Base-by-base conservation (phyloP, 2,329 filamentous ascomycete genomes). In the Didymella arachidicola region DNA sequence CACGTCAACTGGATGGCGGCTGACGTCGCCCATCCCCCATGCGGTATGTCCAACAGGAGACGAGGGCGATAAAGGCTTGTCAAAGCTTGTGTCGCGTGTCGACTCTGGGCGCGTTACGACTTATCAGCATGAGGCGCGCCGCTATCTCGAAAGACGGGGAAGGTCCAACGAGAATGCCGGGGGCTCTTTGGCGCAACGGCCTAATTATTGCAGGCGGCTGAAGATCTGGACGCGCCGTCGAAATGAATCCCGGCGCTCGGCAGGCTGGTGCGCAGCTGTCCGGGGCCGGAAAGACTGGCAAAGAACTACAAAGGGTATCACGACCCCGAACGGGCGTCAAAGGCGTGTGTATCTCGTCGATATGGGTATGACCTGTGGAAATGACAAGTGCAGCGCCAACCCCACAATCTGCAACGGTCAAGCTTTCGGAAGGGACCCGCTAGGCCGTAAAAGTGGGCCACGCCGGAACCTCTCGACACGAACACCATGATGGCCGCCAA, bases 1-100 rank as follows among this genome's bases (percentile, higher is more conserved):
- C 14, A 16, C 43, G 39, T 46, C 44, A 36, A n/a, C 14, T 30
- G 44, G 38, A 29, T 19, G 16, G 45, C 45, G 45, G 47, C 43
- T 60, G 53, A 60, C 55, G 59, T 62, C 39, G 48, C 51, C 51
- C 48, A 61, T 48, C 5, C 59, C 34, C 46, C n/a, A 49, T 56
- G 10, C 14, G 51, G 56, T 26, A 62, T 53, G 59, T 59, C 59
- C 56, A 59, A 12, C 54, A 61, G 45, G 27, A 46, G 25, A 36
- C 22, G 27, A 26, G 43, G 46, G 43, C 51, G 51, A 47, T 54
- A 54, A 54, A 54, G 41, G 58, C 58, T 57, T 60, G 48, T 49
- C 41, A 53, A 54, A 44, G 58, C 53, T 60, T 60, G 18, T 56
- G 36, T 38, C n/a, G 19, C 25, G 34, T n/a, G 46, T 48, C 57